Evolutionary conservation across 352 stramenopile species (phyloP).

Genomic region (Pythium dissimile): DNA sequence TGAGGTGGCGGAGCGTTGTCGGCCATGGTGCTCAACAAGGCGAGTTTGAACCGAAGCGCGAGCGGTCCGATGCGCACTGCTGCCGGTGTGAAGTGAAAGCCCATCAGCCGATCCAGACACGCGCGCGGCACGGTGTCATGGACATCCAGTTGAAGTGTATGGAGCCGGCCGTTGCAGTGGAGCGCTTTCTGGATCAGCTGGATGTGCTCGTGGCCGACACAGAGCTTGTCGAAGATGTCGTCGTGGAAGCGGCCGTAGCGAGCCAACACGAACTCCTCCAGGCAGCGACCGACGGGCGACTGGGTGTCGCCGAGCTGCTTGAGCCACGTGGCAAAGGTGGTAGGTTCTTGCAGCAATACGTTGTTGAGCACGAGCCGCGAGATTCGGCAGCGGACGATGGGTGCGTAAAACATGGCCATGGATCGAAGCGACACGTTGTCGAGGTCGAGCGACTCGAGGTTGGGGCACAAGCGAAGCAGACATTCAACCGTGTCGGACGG

Average conservation of each 20-base stretch:
- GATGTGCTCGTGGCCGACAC: not conserved
- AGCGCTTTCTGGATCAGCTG: not conserved
- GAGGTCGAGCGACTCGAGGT: slow-evolving; percentile 5
- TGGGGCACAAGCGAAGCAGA: slow-evolving; percentile 2
- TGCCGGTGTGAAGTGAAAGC: not conserved
- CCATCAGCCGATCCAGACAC: not conserved
- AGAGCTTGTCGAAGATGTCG: not conserved
- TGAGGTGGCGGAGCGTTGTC: too few relatives aligned
- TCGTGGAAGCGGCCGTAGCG: not conserved
- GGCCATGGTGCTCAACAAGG: not conserved
- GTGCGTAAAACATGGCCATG: slow-evolving; percentile 3
- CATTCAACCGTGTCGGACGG: not conserved
- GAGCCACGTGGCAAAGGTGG: not conserved
- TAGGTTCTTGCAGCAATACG: not conserved
- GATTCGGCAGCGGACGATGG: not conserved
- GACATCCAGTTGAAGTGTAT: slow-evolving; percentile 7
- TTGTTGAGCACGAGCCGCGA: slow-evolving; percentile 4
- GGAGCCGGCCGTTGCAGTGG: slow-evolving; percentile 2
- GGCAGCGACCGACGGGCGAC: not conserved
- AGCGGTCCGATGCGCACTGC: slow-evolving; percentile 6
- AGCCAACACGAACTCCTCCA: slow-evolving; percentile 8
- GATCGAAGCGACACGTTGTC: slow-evolving; percentile 8
- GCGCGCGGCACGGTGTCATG: not conserved
- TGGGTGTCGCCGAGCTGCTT: not conserved
- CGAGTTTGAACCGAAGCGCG: not conserved